phyloP scores from a whole-genome alignment of 805 yeast genomes.

The Hanseniaspora osmophila region DNA sequence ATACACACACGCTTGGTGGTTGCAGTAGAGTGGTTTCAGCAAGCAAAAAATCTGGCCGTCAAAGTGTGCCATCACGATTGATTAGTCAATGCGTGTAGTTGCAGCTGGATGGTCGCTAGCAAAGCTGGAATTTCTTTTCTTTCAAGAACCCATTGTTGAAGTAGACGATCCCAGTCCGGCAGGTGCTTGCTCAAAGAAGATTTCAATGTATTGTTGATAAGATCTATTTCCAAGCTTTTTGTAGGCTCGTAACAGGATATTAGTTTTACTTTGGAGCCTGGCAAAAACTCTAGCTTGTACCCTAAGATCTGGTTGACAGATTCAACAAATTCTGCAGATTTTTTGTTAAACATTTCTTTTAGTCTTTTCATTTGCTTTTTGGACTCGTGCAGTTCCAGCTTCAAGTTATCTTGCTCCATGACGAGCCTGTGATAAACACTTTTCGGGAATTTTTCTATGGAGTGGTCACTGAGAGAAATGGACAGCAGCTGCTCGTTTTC shows the following conservation, averaged over 20 bases:
- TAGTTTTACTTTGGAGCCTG: constrained; percentile 41
- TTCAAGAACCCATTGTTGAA: constrained; percentile 53
- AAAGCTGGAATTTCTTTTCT: constrained; percentile 65
- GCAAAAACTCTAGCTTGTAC: constrained; percentile 52
- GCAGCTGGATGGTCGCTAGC: constrained; percentile 58
- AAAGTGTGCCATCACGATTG: too few relatives aligned
- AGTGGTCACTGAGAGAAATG: constrained; percentile 11
- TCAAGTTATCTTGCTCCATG: constrained; percentile 35
- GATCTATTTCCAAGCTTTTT: constrained; percentile 41
- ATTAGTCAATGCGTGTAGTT: constrained; percentile 28
- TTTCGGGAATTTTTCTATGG: constrained; percentile 34
- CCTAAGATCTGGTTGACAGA: constrained; percentile 59
- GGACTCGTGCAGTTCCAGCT: constrained; percentile 32
- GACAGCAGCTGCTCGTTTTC: constrained; percentile 47
- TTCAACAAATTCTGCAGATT: constrained; percentile 58
- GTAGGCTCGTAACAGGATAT: constrained; percentile 31
- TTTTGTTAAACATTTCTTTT: constrained; percentile 43
- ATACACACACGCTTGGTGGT: too few relatives aligned
- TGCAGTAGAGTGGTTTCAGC: too few relatives aligned
- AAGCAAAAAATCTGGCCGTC: background rate
- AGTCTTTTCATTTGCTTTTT: constrained; percentile 39
- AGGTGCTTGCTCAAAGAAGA: constrained; percentile 24
- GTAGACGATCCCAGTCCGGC: constrained; percentile 34
- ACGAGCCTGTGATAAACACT: constrained; percentile 50
- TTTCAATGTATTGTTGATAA: constrained; percentile 38